A percentile compares a stretch with the other conserved stretches of the same genome.
phyloP scores from a whole-genome alignment of 768 basidiomycete genomes.

The Leccinum fibrillosum region DNA sequence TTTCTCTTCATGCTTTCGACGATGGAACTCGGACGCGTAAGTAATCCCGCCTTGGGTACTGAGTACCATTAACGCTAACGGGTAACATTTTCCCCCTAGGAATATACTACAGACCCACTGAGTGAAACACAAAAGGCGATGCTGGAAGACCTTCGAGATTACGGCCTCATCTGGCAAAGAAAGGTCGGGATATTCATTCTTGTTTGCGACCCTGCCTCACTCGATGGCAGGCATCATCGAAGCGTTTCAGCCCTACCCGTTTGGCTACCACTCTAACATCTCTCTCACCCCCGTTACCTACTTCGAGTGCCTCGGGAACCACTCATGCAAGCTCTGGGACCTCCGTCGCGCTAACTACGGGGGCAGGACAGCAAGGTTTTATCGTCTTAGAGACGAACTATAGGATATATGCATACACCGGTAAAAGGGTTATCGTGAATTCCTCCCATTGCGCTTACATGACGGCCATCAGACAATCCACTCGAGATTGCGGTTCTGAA shows the following conservation, averaged over 20 bases:
- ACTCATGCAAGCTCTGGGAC: constrained; percentile 14
- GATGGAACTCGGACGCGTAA: constrained; percentile 88
- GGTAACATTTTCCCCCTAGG: constrained; percentile 43
- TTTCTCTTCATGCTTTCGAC: constrained; percentile 97
- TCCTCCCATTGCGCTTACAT: constrained; percentile 12
- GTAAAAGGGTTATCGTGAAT: constrained; percentile 38
- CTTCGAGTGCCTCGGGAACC: constrained; percentile 35
- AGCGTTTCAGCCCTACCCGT: constrained; percentile 90
- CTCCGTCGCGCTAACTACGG: constrained; percentile 39
- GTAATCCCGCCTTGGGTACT: constrained; percentile 16
- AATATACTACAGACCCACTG: constrained; percentile 83
- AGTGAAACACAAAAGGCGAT: constrained; percentile 80
- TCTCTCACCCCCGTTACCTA: constrained; percentile 76
- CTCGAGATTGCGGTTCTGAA: constrained; percentile 95
- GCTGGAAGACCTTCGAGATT: constrained; percentile 89
- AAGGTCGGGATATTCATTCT: constrained; percentile 44
- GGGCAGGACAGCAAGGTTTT: constrained; percentile 77
- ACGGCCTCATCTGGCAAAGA: constrained; percentile 89
- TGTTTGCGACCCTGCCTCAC: constrained; percentile 12
- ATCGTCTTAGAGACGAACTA: constrained; percentile 98
- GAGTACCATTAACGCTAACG: background rate
- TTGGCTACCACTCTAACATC: constrained; percentile 93
- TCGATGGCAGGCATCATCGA: constrained; percentile 54
- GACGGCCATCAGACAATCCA: constrained; percentile 69
- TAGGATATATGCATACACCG: constrained; percentile 96